Conservation (phyloP, 139 green algal species). For the Microglena sp. region DNA sequence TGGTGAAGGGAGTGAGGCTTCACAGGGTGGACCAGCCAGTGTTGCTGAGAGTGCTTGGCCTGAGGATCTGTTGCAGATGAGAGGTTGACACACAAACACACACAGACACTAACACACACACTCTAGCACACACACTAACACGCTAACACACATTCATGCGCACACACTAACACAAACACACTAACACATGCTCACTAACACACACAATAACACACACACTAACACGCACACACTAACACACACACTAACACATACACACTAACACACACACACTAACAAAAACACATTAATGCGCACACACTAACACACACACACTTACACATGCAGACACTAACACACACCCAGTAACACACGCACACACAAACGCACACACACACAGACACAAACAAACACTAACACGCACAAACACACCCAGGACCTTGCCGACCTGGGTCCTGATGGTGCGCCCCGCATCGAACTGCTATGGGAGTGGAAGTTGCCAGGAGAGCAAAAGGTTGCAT, state of each 20-base stretch:
- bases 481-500: slow-evolving; percentile 20
- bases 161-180: background rate
- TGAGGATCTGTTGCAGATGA: slow-evolving; percentile 33
- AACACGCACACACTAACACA: background rate
- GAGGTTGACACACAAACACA: slow-evolving; percentile 3
- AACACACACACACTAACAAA: background rate
- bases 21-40: too few species aligned
- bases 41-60: slow-evolving; percentile 33
- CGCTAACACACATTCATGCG: background rate
- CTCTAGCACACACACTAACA: background rate
- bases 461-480: slow-evolving; percentile 58
- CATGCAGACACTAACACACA: background rate
- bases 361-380: background rate
- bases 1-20: too few species aligned
- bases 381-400: background rate
- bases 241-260: background rate
- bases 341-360: background rate
- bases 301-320: background rate
- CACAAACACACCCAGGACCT: slow-evolving; percentile 6
- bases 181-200: background rate
- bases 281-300: background rate
- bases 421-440: slow-evolving; percentile 16
- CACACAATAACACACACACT: background rate
- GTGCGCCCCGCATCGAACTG: slow-evolving; percentile 33
- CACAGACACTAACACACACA: slow-evolving; percentile 1